A percentile compares a stretch with the other conserved stretches of the same genome.
These are phyloP conservation scores for Neoboletus brunneissimus DNA, from an alignment of 768 basidiomycete species.

Conservation along the genomic window DNA sequence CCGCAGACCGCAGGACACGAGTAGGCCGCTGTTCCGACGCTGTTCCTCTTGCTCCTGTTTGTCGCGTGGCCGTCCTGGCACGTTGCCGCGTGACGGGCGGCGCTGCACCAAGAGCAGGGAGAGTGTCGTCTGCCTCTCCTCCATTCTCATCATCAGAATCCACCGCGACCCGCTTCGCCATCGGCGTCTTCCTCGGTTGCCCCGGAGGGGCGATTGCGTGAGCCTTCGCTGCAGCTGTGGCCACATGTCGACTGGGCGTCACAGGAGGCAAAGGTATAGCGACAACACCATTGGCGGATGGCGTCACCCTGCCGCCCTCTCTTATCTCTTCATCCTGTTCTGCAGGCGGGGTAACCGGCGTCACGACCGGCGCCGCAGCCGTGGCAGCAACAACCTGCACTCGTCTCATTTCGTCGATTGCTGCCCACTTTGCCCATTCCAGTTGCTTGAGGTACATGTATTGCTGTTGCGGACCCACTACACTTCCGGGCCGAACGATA, in stretches of 20 bases:
- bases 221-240: conserved; percentile 66
- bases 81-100: conserved; percentile 38
- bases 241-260: conserved; percentile 77
- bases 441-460: conserved; percentile 94
- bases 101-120: conserved; percentile 59
- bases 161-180: conserved; percentile 63
- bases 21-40: conserved; percentile 71
- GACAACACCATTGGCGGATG: conserved; percentile 21
- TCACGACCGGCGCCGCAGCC: conserved; percentile 48
- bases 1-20: conserved; percentile 72
- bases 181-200: conserved; percentile 86
- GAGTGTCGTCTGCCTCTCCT: conserved; percentile 54
- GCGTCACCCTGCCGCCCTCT: conserved; percentile 40
- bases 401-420: conserved; percentile 69
- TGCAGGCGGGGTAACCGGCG: conserved; percentile 78
- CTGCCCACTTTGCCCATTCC: conserved; percentile 93
- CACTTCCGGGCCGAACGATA: conserved; percentile 90
- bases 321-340: conserved; percentile 66
- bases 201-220: conserved; percentile 72
- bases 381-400: conserved; percentile 41
- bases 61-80: conserved; percentile 38
- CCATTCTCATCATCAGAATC: conserved; percentile 67
- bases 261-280: conserved; percentile 58
- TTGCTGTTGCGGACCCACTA: conserved; percentile 91
- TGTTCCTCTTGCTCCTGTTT: conserved; percentile 47